phyloP scores from a whole-genome alignment of 2,329 filamentous ascomycete genomes.

The Talaromyces sp. region DNA sequence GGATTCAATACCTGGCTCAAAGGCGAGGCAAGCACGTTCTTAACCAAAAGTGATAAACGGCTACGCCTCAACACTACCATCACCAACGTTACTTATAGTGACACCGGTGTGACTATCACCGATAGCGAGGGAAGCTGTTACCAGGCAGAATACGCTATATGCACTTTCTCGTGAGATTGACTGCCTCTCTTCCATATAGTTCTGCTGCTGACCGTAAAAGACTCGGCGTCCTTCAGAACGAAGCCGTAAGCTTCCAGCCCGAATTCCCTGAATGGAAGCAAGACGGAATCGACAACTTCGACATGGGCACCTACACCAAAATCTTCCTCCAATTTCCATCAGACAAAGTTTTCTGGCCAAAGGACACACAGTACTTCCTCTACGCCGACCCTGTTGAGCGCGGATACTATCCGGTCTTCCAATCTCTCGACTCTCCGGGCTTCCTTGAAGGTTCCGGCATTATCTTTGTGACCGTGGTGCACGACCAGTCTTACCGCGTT shows the following conservation, averaged over 20 bases:
- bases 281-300: constrained; percentile 60
- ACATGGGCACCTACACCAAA: constrained; percentile 71
- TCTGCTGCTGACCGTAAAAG: background rate
- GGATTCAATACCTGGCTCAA: constrained; percentile 60
- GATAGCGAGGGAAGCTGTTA: constrained; percentile 57
- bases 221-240: constrained; percentile 64
- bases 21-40: constrained; percentile 57
- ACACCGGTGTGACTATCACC: constrained; percentile 52
- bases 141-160: constrained; percentile 60
- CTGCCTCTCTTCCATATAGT: background rate
- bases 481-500: constrained; percentile 54
- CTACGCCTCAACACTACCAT: constrained; percentile 59
- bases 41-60: constrained; percentile 54
- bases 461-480: constrained; percentile 62
- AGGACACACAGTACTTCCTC: constrained; percentile 53
- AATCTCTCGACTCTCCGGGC: constrained; percentile 57
- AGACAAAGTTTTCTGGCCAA: constrained; percentile 63
- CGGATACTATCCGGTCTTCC: constrained; percentile 61
- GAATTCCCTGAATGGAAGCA: constrained; percentile 63
- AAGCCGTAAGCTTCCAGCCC: constrained; percentile 58
- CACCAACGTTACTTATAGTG: constrained; percentile 52
- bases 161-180: constrained; percentile 55
- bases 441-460: constrained; percentile 63
- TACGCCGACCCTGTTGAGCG: constrained; percentile 50
- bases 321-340: constrained; percentile 63